A percentile compares a stretch with the other conserved stretches of the same genome.
phyloP scores from a whole-genome alignment of 176 grass and related monocot species.

The Cenchrus fungigraminus region DNA sequence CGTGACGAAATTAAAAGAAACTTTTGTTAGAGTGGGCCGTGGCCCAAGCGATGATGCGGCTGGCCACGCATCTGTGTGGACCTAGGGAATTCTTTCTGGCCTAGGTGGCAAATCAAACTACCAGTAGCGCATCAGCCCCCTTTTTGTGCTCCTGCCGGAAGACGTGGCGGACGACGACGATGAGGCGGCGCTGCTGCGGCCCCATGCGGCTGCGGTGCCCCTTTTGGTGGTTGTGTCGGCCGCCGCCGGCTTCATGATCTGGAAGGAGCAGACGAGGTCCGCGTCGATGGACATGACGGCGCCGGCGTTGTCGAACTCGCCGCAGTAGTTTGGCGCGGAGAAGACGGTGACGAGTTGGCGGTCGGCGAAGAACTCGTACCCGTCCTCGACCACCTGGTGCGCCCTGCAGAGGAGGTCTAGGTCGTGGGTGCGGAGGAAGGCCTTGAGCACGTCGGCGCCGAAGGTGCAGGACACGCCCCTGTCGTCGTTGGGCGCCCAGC shows the following conservation, averaged over 20 bases:
- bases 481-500: slow-evolving; percentile 58
- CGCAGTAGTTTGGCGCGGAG: slow-evolving; percentile 60
- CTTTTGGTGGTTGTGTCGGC: too few relatives aligned
- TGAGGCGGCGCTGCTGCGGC: rapidly evolving
- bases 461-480: slow-evolving; percentile 65
- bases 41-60: too few relatives aligned
- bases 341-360: slow-evolving; percentile 47
- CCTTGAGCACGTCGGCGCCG: slow-evolving; percentile 52
- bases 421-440: slow-evolving; percentile 54
- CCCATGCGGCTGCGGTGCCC: too few relatives aligned
- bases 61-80: too few relatives aligned
- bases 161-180: background rate
- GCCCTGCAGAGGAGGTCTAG: slow-evolving; percentile 73
- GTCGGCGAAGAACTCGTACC: slow-evolving; percentile 49
- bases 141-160: background rate
- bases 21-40: too few relatives aligned
- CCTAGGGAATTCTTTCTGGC: too few relatives aligned
- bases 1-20: too few relatives aligned
- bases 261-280: slow-evolving; percentile 52
- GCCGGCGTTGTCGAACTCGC: slow-evolving; percentile 57
- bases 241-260: slow-evolving; percentile 29
- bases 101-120: too few relatives aligned
- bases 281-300: slow-evolving; percentile 49
- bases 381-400: slow-evolving; percentile 65
- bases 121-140: slow-evolving; percentile 7